Base-by-base conservation (phyloP, 2,329 filamentous ascomycete genomes). In the Alternaria hordeiaustralica region DNA sequence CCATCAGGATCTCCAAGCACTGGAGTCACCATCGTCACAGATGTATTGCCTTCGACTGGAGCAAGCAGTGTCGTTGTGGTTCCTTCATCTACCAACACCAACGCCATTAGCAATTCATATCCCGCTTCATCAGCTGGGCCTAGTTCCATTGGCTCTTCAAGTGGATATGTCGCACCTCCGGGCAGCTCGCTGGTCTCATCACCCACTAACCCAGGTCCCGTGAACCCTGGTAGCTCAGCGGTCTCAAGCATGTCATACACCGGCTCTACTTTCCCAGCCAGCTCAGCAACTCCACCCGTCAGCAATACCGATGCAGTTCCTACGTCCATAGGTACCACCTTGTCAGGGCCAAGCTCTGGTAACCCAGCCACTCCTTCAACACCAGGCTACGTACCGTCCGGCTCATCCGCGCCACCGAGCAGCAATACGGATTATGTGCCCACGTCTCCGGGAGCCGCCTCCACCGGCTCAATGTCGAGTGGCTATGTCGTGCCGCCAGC, bases 301-400 rank as follows among this genome's bases (percentile, higher is more conserved):
- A 43, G 56, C 25, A 21, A 46, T 12, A 65, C 61, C 33, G 55
- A 63, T 49, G 54, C 46, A 13, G 25, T 64, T 15, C 44, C 65
- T 20, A 63, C 59, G 23, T 65, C 60, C 3, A 45, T n/a, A 28
- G 36, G 55, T 28, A 60, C 12, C 3, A 36, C 18, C 12, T 47
- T 18, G 36, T 36, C 20, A 45, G 55, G 45, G 25, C 23, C 21
- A 5, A n/a, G 41, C 46, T 51, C 28, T 45, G 55, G 45, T 47
- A 45, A 28, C 45, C 50, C 26, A 12, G 49, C 21, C 46, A 28
- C 26, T 45, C 25, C 45, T 21, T 55, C 63, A 11, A 65, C 47
- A 18, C 46, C 55, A 58, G 45, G 55, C 23, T 54, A 44, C 25
- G 25, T 41, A 18, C 11, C 49, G 18, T 30, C 53, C 20, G 21